These are phyloP conservation scores for Decorospora gaudefroyi DNA, from an alignment of 2,329 filamentous ascomycete genomes.

Conservation along the genomic window DNA sequence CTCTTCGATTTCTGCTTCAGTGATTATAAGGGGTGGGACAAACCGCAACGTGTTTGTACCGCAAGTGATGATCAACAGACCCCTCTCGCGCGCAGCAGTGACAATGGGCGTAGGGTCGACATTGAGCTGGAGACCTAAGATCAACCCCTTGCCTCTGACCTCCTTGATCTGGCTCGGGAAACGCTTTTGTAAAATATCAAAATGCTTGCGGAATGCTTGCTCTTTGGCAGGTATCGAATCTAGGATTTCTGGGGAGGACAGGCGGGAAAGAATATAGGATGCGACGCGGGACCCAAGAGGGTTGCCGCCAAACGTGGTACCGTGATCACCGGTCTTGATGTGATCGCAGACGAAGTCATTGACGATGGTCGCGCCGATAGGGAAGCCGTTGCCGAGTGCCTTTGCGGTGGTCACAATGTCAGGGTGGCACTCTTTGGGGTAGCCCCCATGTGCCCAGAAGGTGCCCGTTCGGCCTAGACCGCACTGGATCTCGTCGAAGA, in stretches of 20 bases:
- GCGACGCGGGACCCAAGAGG: constrained; percentile 82
- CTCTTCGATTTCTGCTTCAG: constrained; percentile 75
- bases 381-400: constrained; percentile 94
- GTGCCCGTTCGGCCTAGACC: constrained; percentile 84
- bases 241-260: constrained; percentile 73
- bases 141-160: constrained; percentile 79
- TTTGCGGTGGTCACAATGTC: constrained; percentile 95
- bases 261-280: constrained; percentile 79
- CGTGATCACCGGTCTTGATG: constrained; percentile 79
- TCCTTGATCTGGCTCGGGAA: constrained; percentile 77
- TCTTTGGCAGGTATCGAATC: constrained; percentile 70
- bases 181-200: constrained; percentile 60
- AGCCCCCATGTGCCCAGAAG: constrained; percentile 83
- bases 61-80: constrained; percentile 87
- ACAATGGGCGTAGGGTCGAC: constrained; percentile 74
- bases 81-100: constrained; percentile 83
- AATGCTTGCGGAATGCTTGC: constrained; percentile 61
- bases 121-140: constrained; percentile 82
- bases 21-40: constrained; percentile 83
- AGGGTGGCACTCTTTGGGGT: constrained; percentile 81
- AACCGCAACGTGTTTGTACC: constrained; percentile 92
- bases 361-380: constrained; percentile 81
- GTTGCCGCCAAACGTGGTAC: constrained; percentile 93
- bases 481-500: constrained; percentile 98
- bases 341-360: constrained; percentile 69